phyloP scores from a whole-genome alignment of 2,329 filamentous ascomycete genomes.

The Epichloe festucae region DNA sequence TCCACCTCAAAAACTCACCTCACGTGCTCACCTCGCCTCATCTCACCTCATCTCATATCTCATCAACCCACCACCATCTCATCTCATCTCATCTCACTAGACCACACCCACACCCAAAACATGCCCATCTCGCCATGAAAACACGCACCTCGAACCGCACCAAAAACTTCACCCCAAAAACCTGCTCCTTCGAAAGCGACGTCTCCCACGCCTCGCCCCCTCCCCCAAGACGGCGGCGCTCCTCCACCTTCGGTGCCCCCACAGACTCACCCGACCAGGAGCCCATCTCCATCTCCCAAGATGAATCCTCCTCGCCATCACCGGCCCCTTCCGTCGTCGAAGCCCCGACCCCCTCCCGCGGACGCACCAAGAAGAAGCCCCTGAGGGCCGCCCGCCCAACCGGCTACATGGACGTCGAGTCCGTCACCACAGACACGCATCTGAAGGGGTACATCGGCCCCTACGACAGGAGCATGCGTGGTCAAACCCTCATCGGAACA shows the following conservation, averaged over 20 bases:
- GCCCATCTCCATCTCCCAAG: conserved; percentile 16
- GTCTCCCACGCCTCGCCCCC: neutral
- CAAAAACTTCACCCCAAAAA: conserved; percentile 21
- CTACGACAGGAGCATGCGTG: conserved; percentile 21
- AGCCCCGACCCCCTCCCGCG: neutral
- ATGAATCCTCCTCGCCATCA: conserved; percentile 7
- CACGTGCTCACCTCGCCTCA: neutral
- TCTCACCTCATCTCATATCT: neutral
- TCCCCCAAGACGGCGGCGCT: neutral
- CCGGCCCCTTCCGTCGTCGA: neutral
- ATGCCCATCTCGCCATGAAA: conserved; percentile 16
- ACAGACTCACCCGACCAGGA: conserved; percentile 14
- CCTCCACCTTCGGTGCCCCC: neutral
- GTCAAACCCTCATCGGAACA: conserved; percentile 21
- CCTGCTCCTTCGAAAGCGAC: conserved; percentile 21
- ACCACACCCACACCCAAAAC: neutral
- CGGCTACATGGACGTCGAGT: conserved; percentile 20
- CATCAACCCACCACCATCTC: neutral
- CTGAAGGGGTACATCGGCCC: conserved; percentile 23
- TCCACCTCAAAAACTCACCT: conserved; percentile 1
- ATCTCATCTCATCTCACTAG: neutral
- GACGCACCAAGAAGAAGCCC: neutral
- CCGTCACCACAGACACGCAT: conserved; percentile 19
- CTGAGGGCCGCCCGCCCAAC: neutral
- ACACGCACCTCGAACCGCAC: conserved; percentile 24